Evolutionary conservation across 2,329 filamentous ascomycete species (phyloP).

Genomic region (Beauveria sp.): DNA sequence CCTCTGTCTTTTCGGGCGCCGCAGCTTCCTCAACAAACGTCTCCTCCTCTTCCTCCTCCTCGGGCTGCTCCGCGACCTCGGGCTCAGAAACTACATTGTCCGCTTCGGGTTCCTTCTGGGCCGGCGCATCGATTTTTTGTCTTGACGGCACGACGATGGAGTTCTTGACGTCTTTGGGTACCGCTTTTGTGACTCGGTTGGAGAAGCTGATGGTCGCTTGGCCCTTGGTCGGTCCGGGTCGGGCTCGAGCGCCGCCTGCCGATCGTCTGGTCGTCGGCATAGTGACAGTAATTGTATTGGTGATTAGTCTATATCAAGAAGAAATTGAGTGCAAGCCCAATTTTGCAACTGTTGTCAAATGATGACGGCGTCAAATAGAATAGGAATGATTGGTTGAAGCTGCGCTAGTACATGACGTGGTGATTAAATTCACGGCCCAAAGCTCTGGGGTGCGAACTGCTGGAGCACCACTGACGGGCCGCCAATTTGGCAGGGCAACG

Average conservation of each 20-base stretch:
- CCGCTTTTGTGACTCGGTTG: slow-evolving; percentile 47
- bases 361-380: neutral
- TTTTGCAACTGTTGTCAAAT: neutral
- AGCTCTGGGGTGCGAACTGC: neutral
- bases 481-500: slow-evolving; percentile 46
- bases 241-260: slow-evolving; percentile 29
- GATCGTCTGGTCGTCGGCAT: slow-evolving; percentile 46
- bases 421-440: slow-evolving; percentile 7
- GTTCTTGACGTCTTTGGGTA: slow-evolving; percentile 40
- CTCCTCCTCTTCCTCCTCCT: slow-evolving; percentile 17
- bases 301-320: neutral
- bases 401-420: neutral
- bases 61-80: slow-evolving; percentile 17
- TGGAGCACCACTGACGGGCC: neutral
- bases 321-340: no score
- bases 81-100: slow-evolving; percentile 15
- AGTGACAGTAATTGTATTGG: neutral
- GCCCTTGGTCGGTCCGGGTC: slow-evolving; percentile 31
- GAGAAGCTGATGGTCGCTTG: slow-evolving; percentile 53
- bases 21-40: slow-evolving; percentile 22
- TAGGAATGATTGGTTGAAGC: neutral
- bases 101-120: slow-evolving; percentile 17
- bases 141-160: slow-evolving; percentile 28
- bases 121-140: slow-evolving; percentile 25
- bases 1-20: slow-evolving; percentile 36